Conservation (phyloP, 441 rosid species). For the Pelargonium myrrhifolium region DNA sequence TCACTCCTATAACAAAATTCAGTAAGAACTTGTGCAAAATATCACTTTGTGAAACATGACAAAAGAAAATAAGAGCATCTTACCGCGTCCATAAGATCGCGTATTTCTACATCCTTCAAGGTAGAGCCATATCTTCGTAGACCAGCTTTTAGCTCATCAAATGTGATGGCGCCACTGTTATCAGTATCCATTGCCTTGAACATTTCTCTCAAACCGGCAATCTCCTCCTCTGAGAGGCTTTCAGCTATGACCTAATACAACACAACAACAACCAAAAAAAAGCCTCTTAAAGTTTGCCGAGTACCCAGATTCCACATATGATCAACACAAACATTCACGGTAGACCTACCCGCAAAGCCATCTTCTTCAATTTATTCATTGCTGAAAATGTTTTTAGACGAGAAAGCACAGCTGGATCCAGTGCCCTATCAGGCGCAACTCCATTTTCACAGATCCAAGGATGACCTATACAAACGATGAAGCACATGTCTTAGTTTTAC, state of each 20-base stretch:
- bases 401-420: conserved; percentile 93
- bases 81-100: conserved; percentile 98
- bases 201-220: conserved; percentile 97
- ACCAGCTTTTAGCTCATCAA: conserved; percentile 98
- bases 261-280: neutral
- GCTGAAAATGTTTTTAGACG: conserved; percentile 96
- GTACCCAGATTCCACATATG: neutral
- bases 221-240: conserved; percentile 99
- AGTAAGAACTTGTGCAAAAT: neutral
- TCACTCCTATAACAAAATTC: neutral
- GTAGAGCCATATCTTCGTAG: conserved; percentile 94
- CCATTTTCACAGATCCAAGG: conserved; percentile 99
- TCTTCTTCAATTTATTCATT: conserved; percentile 94
- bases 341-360: conserved; percentile 75
- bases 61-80: conserved; percentile 12
- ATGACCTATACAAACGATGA: conserved; percentile 48
- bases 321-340: neutral
- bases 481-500: neutral
- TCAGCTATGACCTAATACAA: conserved; percentile 85
- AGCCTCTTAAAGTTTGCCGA: conserved; percentile 1
- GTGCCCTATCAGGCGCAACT: conserved; percentile 94
- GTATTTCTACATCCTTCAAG: conserved; percentile 89
- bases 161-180: conserved; percentile 94
- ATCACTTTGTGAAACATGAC: neutral
- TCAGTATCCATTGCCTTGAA: conserved; percentile 94